Percentiles rank a stretch among this genome's conserved stretches.
These are phyloP conservation scores for Pyrenochaeta sp. DNA, from an alignment of 2,329 filamentous ascomycete species.

Conservation along the genomic window DNA sequence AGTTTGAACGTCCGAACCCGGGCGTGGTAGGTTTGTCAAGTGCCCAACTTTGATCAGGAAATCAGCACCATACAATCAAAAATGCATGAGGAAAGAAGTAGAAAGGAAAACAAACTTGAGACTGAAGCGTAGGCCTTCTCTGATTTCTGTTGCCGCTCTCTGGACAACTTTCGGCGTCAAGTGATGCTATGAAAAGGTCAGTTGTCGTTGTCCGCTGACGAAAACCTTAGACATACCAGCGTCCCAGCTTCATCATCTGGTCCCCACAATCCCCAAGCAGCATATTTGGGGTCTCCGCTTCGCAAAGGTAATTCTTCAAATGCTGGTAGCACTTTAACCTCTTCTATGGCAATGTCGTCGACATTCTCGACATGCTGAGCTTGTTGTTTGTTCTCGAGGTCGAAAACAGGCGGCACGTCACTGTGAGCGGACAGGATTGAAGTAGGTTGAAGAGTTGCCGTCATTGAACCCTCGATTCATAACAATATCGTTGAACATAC, in stretches of 20 bases:
- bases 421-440: too few species aligned
- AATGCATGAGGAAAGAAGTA: neutral
- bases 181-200: neutral
- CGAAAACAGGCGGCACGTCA: too few species aligned
- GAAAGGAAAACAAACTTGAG: neutral
- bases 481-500: too few species aligned
- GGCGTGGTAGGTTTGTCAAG: neutral
- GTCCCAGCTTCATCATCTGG: conserved; percentile 3
- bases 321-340: neutral
- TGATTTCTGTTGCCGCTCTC: neutral
- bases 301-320: neutral
- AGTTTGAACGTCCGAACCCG: neutral
- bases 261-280: conserved; percentile 13
- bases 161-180: conserved; percentile 1
- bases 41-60: neutral
- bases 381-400: too few species aligned
- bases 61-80: too few species aligned
- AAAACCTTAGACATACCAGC: neutral
- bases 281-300: neutral
- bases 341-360: too few species aligned
- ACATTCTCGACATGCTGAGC: too few species aligned
- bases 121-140: neutral
- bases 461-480: too few species aligned
- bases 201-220: neutral
- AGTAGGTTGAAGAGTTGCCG: too few species aligned